Conservation (phyloP, 345 rosid species). For the Eucalyptus caleyi region DNA sequence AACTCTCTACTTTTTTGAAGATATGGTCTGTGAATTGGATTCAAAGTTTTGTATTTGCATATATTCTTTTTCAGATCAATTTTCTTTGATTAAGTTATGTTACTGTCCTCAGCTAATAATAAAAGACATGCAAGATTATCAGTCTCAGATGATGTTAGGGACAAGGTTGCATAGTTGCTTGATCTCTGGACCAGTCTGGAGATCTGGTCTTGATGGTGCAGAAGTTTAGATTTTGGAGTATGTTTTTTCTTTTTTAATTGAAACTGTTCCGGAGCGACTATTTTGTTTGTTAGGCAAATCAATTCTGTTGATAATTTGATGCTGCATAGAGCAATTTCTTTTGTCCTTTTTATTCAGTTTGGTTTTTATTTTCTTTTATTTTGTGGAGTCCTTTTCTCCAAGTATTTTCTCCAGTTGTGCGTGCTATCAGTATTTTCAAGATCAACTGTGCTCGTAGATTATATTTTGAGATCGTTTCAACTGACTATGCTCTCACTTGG, state of each 20-base stretch:
- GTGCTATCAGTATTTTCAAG: not conserved
- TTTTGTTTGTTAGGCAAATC: not conserved
- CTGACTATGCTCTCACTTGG: slow-evolving; percentile 1
- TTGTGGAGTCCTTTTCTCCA: not conserved
- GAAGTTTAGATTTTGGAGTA: not conserved
- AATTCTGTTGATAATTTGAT: not conserved
- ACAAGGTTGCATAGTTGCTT: not conserved
- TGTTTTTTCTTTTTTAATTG: not conserved
- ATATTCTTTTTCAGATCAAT: not conserved
- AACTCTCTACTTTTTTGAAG: not conserved
- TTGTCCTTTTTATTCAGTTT: not conserved
- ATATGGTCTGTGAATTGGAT: not conserved
- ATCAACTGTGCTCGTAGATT: not conserved
- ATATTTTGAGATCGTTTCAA: not conserved
- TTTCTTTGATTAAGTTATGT: not conserved
- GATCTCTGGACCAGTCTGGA: not conserved
- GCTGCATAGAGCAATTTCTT: not conserved
- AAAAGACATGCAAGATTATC: not conserved
- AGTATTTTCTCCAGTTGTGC: not conserved
- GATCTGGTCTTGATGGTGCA: not conserved
- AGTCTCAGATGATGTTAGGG: not conserved
- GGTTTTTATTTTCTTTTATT: not conserved
- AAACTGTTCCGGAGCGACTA: not conserved
- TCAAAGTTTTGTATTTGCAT: not conserved
- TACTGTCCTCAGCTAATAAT: not conserved